Base-by-base conservation (phyloP, 1,284 basidiomycete genomes). In the Spongiforma sp. region DNA sequence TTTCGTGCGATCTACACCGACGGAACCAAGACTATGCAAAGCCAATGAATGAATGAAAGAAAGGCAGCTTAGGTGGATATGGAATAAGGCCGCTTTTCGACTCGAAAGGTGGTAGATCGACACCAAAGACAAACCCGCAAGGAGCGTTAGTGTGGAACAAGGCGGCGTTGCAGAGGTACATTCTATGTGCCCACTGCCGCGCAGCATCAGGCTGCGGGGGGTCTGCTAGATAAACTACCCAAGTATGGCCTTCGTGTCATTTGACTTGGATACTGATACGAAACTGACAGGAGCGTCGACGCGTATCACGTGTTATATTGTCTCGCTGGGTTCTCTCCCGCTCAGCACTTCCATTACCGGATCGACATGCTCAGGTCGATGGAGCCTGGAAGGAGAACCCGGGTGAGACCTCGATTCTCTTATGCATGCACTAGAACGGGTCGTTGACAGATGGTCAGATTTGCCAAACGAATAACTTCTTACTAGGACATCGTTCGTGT, bases 221-320 rank as follows among this genome's bases (percentile, higher is more conserved):
- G 97, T 12, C 79, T 99, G 60, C 83, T 95, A 15, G 97, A 99
- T 76, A 99, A 99, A 76, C 98, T 97, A 14, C 93, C 93, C 54
- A 98, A 98, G 91, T 93, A 76, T 19, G 9, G 28, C 12, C 14
- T 34, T n/a, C n/a, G 19, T 57, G 11, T n/a, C 39, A 10, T 30
- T 19, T 43, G 21, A 37, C 30, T 14, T 39, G 11, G n/a, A 17
- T 14, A 21, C 58, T 65, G 12, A 65, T 26, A 12, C 17, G 8
- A 14, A 32, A 43, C 8, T 36, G 5, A n/a, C 46, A 95, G 93
- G 77, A 76, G 79, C 30, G 81, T 95, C 19, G 96, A 98, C 75
- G 84, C 93, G 37, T 98, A 98, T 75, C 96, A 98, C 72, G 97
- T 96, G 0, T 80, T 94, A 55, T 98, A 96, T 77, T 95, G 94